phyloP scores from a whole-genome alignment of 2,329 filamentous ascomycete genomes.

The Diaporthe caulivora region DNA sequence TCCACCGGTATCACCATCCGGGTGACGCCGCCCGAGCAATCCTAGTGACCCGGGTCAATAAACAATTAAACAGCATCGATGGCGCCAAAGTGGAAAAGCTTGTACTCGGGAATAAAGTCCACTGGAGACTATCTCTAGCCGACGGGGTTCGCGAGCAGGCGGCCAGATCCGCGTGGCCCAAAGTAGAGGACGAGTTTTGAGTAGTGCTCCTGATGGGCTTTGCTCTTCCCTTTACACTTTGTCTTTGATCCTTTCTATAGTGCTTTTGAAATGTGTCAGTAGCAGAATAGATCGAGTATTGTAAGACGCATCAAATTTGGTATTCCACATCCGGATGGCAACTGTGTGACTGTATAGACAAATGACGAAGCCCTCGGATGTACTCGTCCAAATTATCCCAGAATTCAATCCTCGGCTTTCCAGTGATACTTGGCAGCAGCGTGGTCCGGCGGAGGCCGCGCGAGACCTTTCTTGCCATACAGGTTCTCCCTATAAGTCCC shows the following conservation, averaged over 20 bases:
- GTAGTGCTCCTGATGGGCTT: not conserved
- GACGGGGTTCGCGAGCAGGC: not conserved
- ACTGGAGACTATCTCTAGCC: not conserved
- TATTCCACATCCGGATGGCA: not conserved
- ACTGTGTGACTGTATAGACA: not conserved
- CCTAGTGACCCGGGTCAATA: no score
- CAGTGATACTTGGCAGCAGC: conserved; percentile 32
- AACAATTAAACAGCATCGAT: no score
- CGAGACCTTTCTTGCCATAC: conserved; percentile 59
- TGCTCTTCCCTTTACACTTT: not conserved
- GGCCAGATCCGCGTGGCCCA: not conserved
- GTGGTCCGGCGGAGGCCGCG: conserved; percentile 31
- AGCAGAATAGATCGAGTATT: not conserved
- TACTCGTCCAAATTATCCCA: not conserved
- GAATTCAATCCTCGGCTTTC: conserved; percentile 40
- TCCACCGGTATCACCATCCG: no score
- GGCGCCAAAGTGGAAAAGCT: no score
- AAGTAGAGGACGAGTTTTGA: not conserved
- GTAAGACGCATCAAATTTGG: no score
- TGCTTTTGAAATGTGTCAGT: not conserved
- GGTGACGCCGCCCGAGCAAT: no score
- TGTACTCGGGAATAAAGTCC: no score
- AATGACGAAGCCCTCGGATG: not conserved
- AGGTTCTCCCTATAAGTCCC: conserved; percentile 74
- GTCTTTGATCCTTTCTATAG: not conserved